phyloP scores from a whole-genome alignment of 805 yeast species.

The Metschnikowia baotianmanensis region DNA sequence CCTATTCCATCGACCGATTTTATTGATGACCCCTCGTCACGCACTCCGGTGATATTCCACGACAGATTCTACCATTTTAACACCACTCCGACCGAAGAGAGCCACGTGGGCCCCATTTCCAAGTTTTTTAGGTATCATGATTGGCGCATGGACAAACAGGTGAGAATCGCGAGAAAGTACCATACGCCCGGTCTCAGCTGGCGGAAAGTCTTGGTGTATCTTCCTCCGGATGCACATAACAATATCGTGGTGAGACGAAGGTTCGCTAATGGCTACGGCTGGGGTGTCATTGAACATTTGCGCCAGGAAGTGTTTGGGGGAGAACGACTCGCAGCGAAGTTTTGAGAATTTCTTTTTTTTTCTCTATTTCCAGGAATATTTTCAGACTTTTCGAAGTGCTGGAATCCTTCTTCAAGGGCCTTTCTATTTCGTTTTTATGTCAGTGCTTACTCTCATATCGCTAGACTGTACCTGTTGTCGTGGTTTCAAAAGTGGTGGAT shows the following conservation, averaged over 20 bases:
- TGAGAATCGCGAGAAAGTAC: conserved; percentile 40
- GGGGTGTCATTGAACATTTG: conserved; percentile 46
- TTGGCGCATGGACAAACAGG: conserved; percentile 40
- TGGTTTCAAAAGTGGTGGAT: too few species aligned
- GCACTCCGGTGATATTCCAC: conserved; percentile 41
- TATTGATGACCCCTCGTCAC: conserved; percentile 31
- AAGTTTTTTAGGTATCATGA: conserved; percentile 29
- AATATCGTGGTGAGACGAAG: conserved; percentile 43
- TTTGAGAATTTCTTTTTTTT: conserved; percentile 1
- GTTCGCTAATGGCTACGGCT: conserved; percentile 45
- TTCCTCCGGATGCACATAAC: conserved; percentile 48
- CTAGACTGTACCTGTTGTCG: too few species aligned
- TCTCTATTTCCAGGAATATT: too few species aligned
- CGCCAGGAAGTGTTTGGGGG: conserved; percentile 26
- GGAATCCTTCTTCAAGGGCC: too few species aligned
- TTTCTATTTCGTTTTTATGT: too few species aligned
- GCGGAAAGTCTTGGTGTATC: conserved; percentile 43
- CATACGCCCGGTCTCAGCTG: conserved; percentile 37
- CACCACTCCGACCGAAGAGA: conserved; percentile 28
- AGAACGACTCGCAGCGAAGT: conserved; percentile 14
- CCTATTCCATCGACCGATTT: conserved; percentile 38
- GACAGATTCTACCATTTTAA: conserved; percentile 39
- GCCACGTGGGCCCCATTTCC: conserved; percentile 8
- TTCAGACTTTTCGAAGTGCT: too few species aligned
- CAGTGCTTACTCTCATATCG: too few species aligned